Evolutionary conservation across 2,329 filamentous ascomycete genomes (phyloP).

Genomic region (Fonsecaea erecta): DNA sequence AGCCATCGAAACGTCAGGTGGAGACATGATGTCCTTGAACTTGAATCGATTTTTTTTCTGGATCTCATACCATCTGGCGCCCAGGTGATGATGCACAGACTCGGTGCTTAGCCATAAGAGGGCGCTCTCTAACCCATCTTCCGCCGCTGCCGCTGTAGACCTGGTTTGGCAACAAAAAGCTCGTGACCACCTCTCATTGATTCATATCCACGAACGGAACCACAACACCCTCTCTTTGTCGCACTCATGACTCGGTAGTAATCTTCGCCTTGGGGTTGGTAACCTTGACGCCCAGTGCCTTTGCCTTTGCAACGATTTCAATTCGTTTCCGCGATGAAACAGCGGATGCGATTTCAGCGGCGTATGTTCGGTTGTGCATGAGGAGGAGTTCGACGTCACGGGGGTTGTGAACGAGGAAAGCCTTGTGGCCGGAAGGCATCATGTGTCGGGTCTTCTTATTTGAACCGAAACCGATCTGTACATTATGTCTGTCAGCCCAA

Average conservation of each 20-base stretch:
- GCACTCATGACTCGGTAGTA: conserved; percentile 79
- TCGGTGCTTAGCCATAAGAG: background rate
- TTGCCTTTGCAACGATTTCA: conserved; percentile 95
- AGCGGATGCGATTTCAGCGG: conserved; percentile 97
- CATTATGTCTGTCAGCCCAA: conserved; percentile 30
- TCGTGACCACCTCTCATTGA: conserved; percentile 15
- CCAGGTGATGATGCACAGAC: conserved; percentile 11
- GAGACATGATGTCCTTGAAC: conserved; percentile 18
- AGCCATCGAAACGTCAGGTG: conserved; percentile 3
- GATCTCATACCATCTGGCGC: conserved; percentile 16
- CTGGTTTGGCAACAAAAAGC: conserved; percentile 14
- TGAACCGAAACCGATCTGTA: conserved; percentile 94
- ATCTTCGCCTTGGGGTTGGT: conserved; percentile 99
- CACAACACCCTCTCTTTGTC: conserved; percentile 41
- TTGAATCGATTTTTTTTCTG: conserved; percentile 29
- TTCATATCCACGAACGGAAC: conserved; percentile 12
- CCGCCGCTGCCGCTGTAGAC: conserved; percentile 17
- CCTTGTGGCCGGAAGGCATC: conserved; percentile 99
- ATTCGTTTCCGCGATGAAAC: conserved; percentile 99
- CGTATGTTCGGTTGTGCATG: conserved; percentile 99
- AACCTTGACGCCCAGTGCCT: conserved; percentile 99
- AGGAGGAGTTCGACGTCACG: conserved; percentile 95
- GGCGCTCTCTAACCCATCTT: conserved; percentile 7
- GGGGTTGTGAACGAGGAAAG: conserved; percentile 97
- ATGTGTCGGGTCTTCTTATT: conserved; percentile 99